A percentile compares a stretch with the other conserved stretches of the same genome.
Conservation (phyloP, 163 green algal genomes). For the Coccomyxa subellipsoidea region DNA sequence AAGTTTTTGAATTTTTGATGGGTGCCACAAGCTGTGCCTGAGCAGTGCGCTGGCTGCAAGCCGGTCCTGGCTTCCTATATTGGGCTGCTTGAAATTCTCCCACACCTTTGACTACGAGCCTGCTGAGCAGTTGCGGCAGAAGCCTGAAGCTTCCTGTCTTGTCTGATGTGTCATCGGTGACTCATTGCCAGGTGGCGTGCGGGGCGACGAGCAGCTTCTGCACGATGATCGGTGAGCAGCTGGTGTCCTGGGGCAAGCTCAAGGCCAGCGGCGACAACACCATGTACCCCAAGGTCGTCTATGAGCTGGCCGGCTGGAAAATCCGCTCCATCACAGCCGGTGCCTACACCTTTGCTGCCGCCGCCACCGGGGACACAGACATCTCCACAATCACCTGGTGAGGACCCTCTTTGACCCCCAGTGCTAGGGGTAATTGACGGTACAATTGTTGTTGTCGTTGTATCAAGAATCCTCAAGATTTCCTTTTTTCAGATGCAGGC, state of each 20-base stretch:
- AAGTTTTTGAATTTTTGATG: too few relatives aligned
- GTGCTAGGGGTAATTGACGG: too few relatives aligned
- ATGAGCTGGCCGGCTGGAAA: constrained; percentile 86
- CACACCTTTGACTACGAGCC: too few relatives aligned
- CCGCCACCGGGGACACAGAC: constrained; percentile 48
- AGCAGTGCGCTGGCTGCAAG: too few relatives aligned
- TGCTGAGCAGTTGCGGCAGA: too few relatives aligned
- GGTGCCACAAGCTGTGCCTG: too few relatives aligned
- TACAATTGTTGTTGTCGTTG: too few relatives aligned
- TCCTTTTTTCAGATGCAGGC: too few relatives aligned
- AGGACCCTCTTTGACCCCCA: constrained; percentile 14
- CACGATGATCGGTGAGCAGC: constrained; percentile 50
- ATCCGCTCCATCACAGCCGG: constrained; percentile 64
- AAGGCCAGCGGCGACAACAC: constrained; percentile 80
- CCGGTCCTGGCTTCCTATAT: too few relatives aligned
- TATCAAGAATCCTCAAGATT: too few relatives aligned
- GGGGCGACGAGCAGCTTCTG: constrained; percentile 58
- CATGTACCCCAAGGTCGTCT: constrained; percentile 60
- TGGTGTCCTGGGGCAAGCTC: constrained; percentile 92
- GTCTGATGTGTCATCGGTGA: not conserved
- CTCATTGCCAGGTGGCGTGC: constrained; percentile 52
- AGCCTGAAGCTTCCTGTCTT: not conserved
- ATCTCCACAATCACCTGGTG: constrained; percentile 85
- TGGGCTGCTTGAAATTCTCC: too few relatives aligned
- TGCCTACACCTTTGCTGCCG: constrained; percentile 64